Evolutionary conservation across 176 grass and related monocot species (phyloP).

Genomic region (Sorghum bicolor): Sorghum_bicolor_NCBIv3 NC_012871.2:59710501-59711000

Average conservation of each 20-base stretch:
- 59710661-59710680: not conserved
- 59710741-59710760: constrained; percentile 96
- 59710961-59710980: constrained; percentile 94
- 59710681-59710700: not conserved
- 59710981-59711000: constrained; percentile 95
- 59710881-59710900: constrained; percentile 91
- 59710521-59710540: constrained; percentile 99
- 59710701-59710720: constrained; percentile 72
- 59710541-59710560: constrained; percentile 88
- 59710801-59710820: constrained; percentile 99
- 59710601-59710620: constrained; percentile 89
- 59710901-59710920: constrained; percentile 93
- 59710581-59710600: constrained; percentile 99
- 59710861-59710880: constrained; percentile 94
- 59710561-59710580: constrained; percentile 87
- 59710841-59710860: constrained; percentile 84
- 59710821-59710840: constrained; percentile 99
- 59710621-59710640: too few species aligned
- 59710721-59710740: constrained; percentile 97
- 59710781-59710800: constrained; percentile 92
- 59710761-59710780: constrained; percentile 98
- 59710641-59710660: not conserved
- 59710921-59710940: constrained; percentile 83
- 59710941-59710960: constrained; percentile 75
- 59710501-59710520: constrained; percentile 99